Evolutionary conservation across 2,329 filamentous ascomycete genomes (phyloP).

Genomic region (Atkinsonella hypoxylon): DNA sequence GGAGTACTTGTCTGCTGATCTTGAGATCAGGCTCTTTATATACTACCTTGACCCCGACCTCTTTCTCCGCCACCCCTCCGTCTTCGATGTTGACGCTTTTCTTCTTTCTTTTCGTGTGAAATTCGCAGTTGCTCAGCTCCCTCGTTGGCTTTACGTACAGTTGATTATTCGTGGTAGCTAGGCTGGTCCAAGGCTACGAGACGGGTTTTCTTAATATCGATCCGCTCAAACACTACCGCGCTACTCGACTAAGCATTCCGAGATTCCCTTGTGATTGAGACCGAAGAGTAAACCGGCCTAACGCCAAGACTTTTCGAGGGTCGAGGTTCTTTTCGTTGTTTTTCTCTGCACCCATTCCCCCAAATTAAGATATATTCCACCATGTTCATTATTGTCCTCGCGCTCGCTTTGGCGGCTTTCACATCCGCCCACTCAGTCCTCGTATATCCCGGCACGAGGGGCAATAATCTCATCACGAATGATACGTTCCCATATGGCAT

Average conservation of each 20-base stretch:
- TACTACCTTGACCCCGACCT: not conserved
- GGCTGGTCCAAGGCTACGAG: not conserved
- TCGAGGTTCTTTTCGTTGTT: no score
- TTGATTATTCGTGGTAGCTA: not conserved
- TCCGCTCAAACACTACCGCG: not conserved
- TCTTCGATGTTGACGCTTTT: not conserved
- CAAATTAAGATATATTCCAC: not conserved
- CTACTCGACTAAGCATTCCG: no score
- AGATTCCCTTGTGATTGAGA: not conserved
- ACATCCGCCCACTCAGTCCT: slow-evolving; percentile 67
- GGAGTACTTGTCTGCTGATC: no score
- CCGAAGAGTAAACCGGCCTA: not conserved
- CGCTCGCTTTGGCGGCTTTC: slow-evolving; percentile 34
- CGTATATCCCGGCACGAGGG: slow-evolving; percentile 77
- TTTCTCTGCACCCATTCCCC: not conserved
- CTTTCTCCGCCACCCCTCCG: not conserved
- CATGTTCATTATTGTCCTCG: slow-evolving; percentile 13
- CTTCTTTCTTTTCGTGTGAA: not conserved
- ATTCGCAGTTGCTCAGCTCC: not conserved
- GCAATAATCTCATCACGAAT: slow-evolving; percentile 74
- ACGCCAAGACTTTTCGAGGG: not conserved
- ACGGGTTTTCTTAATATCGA: not conserved
- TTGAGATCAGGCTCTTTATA: not conserved
- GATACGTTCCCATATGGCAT: slow-evolving; percentile 75
- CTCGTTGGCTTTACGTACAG: not conserved